A percentile compares a stretch with the other conserved stretches of the same genome.
phyloP scores from a whole-genome alignment of 2,329 filamentous ascomycete species.

The Cordyceps fumosorosea region DNA sequence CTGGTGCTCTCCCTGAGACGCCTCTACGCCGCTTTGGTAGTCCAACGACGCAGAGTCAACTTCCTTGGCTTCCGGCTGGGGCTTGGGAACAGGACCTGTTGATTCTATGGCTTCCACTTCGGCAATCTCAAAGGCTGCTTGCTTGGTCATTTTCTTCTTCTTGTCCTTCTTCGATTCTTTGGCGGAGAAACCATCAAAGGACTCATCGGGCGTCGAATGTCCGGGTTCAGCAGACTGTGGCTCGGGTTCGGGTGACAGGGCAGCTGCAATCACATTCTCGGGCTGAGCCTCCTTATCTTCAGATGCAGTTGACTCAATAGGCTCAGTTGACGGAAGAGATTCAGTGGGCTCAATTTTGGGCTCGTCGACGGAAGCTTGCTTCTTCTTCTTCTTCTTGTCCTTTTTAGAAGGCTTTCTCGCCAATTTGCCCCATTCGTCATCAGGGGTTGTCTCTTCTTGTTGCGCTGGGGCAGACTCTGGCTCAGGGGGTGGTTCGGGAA shows the following conservation, averaged over 20 bases:
- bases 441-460: slow-evolving; percentile 14
- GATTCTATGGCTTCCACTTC: background rate
- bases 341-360: background rate
- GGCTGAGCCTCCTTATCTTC: background rate
- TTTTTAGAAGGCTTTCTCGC: slow-evolving; percentile 25
- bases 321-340: background rate
- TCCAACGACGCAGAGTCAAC: background rate
- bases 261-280: background rate
- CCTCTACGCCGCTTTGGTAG: background rate
- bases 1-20: background rate
- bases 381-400: slow-evolving; percentile 27
- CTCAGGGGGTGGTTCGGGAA: background rate
- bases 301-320: too few species aligned
- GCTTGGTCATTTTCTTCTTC: slow-evolving; percentile 20
- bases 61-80: background rate
- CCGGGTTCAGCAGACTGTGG: background rate
- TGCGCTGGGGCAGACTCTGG: slow-evolving; percentile 9
- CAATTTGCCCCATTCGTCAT: slow-evolving; percentile 25
- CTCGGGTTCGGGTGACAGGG: background rate
- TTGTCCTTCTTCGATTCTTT: slow-evolving; percentile 26
- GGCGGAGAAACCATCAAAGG: slow-evolving; percentile 24
- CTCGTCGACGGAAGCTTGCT: background rate
- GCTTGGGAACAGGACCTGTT: background rate
- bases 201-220: slow-evolving; percentile 20
- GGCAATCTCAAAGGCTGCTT: slow-evolving; percentile 7